These are phyloP conservation scores for Pisolithus albus DNA, from an alignment of 768 basidiomycete genomes.

Conservation along the genomic window DNA sequence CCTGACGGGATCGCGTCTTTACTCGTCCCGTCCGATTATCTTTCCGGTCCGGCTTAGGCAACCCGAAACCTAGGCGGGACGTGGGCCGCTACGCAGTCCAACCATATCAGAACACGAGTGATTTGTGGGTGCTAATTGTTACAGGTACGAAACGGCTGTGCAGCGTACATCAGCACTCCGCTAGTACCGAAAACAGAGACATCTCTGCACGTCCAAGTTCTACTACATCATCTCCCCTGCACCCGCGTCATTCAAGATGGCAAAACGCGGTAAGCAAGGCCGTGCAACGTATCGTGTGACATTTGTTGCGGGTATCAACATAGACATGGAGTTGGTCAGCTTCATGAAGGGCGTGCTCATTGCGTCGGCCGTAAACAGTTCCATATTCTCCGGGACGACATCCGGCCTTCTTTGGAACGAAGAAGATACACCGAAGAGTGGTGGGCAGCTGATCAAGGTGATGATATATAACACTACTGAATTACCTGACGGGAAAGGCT, in stretches of 20 bases:
- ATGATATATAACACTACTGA: no score
- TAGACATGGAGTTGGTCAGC: conserved; percentile 48
- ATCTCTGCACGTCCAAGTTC: conserved; percentile 1
- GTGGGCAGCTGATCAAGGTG: conserved; percentile 35
- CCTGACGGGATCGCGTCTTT: conserved; percentile 3
- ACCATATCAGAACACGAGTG: conserved; percentile 40
- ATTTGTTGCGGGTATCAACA: conserved; percentile 33
- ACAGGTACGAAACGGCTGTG: conserved; percentile 43
- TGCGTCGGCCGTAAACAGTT: conserved; percentile 65
- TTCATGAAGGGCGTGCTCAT: conserved; percentile 62
- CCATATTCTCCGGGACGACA: conserved; percentile 44
- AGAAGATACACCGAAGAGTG: conserved; percentile 55
- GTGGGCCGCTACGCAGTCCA: conserved; percentile 49
- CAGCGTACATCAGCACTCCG: no score
- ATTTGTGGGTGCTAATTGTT: conserved; percentile 38
- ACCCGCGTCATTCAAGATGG: conserved; percentile 43
- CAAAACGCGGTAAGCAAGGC: neutral
- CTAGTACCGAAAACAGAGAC: no score
- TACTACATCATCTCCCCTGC: conserved; percentile 45
- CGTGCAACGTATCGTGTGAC: neutral
- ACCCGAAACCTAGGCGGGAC: conserved; percentile 45
- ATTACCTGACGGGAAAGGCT: conserved; percentile 31
- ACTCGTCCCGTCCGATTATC: conserved; percentile 2
- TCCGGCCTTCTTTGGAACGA: conserved; percentile 29
- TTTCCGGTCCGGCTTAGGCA: conserved; percentile 37